A percentile compares a stretch with the other conserved stretches of the same genome.
phyloP scores from a whole-genome alignment of 1,284 basidiomycete species.

The Ceratobasidium sp. region DNA sequence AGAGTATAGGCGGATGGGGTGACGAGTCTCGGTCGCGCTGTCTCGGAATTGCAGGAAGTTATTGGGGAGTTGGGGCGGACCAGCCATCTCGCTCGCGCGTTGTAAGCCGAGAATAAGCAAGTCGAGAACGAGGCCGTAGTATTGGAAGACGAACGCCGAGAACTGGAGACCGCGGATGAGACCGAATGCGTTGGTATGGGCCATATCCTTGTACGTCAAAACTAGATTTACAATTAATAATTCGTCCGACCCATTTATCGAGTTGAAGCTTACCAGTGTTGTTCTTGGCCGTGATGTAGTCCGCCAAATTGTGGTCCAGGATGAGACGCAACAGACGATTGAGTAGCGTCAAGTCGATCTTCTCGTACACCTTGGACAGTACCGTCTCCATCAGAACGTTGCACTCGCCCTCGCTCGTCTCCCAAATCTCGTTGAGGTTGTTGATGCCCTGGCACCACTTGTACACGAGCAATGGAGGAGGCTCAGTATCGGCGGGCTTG shows the following conservation, averaged over 20 bases:
- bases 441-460: constrained; percentile 97
- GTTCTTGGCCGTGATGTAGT: constrained; percentile 98
- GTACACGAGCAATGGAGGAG: constrained; percentile 94
- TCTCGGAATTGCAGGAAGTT: constrained; percentile 96
- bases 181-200: constrained; percentile 90
- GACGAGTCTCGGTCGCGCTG: constrained; percentile 88
- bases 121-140: constrained; percentile 90
- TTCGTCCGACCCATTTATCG: too few relatives aligned
- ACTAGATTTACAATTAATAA: constrained; percentile 35
- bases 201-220: constrained; percentile 70
- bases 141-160: constrained; percentile 97
- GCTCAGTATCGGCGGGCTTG: constrained; percentile 95
- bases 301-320: constrained; percentile 95
- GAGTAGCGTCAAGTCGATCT: constrained; percentile 93
- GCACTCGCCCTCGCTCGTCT: constrained; percentile 94
- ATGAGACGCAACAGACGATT: constrained; percentile 93
- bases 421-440: constrained; percentile 94
- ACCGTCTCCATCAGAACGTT: constrained; percentile 98
- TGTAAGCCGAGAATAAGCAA: constrained; percentile 92
- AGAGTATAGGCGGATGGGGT: constrained; percentile 94
- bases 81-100: constrained; percentile 95
- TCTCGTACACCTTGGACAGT: constrained; percentile 94
- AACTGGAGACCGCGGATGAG: constrained; percentile 95
- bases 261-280: constrained; percentile 68
- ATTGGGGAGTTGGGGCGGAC: constrained; percentile 93